These are phyloP conservation scores for Cercospora sojina DNA, from an alignment of 2,329 filamentous ascomycete genomes.

Conservation along the genomic window DNA sequence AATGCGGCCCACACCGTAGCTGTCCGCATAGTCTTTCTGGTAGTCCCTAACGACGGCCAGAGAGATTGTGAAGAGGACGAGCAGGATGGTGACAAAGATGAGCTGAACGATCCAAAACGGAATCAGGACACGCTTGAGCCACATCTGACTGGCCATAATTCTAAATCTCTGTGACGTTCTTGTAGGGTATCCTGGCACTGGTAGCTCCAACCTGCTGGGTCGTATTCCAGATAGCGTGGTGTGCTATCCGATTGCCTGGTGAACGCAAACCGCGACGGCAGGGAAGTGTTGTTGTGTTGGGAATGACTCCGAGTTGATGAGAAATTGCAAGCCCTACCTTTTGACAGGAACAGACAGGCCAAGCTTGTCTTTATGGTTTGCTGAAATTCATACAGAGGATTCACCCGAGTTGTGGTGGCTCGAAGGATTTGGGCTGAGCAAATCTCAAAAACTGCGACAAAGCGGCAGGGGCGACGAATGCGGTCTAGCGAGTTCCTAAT, in stretches of 20 bases:
- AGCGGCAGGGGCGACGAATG: neutral
- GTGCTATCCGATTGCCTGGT: neutral
- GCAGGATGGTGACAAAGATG: slow-evolving; percentile 23
- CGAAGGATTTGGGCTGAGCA: slow-evolving; percentile 14
- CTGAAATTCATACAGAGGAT: neutral
- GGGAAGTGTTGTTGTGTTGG: slow-evolving; percentile 1
- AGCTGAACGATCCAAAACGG: slow-evolving; percentile 34
- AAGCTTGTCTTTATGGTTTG: neutral
- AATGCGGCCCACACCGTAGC: slow-evolving; percentile 6
- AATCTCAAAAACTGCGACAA: slow-evolving; percentile 8
- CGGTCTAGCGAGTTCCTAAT: slow-evolving; percentile 3
- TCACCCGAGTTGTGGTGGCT: neutral
- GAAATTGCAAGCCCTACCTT: neutral
- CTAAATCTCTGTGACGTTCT: neutral
- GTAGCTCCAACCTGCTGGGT: slow-evolving; percentile 4
- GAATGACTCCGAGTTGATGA: neutral
- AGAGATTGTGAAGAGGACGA: slow-evolving; percentile 12
- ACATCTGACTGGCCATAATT: slow-evolving; percentile 29
- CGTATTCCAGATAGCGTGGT: slow-evolving; percentile 5
- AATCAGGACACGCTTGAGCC: slow-evolving; percentile 33
- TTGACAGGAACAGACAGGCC: neutral
- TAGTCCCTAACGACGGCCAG: slow-evolving; percentile 10
- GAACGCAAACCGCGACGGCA: neutral
- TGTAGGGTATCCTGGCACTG: slow-evolving; percentile 6
- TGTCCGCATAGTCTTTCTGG: slow-evolving; percentile 6